Evolutionary conservation across 768 basidiomycete species (phyloP).

Genomic region (Boletus tylopilopsis): DNA sequence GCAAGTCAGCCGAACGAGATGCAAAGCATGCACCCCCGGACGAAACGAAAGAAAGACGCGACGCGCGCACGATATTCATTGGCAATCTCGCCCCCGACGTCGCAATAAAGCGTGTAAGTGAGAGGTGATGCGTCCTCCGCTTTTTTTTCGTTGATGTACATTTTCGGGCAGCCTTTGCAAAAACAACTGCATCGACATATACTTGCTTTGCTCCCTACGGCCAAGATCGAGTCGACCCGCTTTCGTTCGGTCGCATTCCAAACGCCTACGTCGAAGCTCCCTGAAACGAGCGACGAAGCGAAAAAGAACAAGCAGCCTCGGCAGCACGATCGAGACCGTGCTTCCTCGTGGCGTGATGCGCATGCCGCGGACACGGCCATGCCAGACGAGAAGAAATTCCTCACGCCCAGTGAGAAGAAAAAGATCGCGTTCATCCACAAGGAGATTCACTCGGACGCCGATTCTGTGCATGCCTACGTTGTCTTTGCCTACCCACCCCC

Average conservation of each 20-base stretch:
- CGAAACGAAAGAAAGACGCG: conserved; percentile 70
- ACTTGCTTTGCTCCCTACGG: conserved; percentile 60
- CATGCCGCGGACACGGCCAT: conserved; percentile 42
- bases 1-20: conserved; percentile 29
- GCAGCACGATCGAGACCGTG: conserved; percentile 54
- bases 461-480: conserved; percentile 81
- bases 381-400: conserved; percentile 57
- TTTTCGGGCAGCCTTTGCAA: conserved; percentile 53
- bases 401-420: conserved; percentile 85
- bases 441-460: conserved; percentile 78
- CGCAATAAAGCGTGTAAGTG: conserved; percentile 68
- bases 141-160: not conserved
- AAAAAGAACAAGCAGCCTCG: conserved; percentile 32
- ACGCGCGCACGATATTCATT: conserved; percentile 86
- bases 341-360: conserved; percentile 53
- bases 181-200: conserved; percentile 80
- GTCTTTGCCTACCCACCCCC: conserved; percentile 76
- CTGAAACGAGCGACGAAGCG: conserved; percentile 34
- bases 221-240: conserved; percentile 88
- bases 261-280: conserved; percentile 65
- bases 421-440: conserved; percentile 92
- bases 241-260: conserved; percentile 94
- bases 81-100: conserved; percentile 83
- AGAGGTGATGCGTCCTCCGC: not conserved
- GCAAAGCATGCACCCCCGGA: conserved; percentile 55